Base-by-base conservation (phyloP, 495 filamentous ascomycete species). In the Pseudoneurospora amorphoporcata region DNA sequence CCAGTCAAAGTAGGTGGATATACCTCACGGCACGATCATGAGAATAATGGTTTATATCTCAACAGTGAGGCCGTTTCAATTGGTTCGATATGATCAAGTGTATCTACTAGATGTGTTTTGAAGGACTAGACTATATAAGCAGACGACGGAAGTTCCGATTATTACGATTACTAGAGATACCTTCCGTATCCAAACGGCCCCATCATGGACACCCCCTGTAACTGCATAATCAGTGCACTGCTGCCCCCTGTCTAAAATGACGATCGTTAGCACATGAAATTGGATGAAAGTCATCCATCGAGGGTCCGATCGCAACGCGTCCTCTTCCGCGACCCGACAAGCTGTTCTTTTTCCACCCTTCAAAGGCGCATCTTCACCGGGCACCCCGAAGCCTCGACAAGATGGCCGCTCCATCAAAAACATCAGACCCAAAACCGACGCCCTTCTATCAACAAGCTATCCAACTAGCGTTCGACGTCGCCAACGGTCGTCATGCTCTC, bases 401-500 rank as follows among this genome's bases (percentile, higher is more conserved):
- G 70, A 75, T 39, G 70, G 39, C 39, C 71, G 53, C 32, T 14
- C 58, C 35, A 23, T 4, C 41, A n/a, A 38, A 17, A 1, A 39
- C 53, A 43, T 42, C 77, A 76, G 72, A 39, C 72, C 41, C 70
- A 70, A 40, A 71, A 71, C 69, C 39, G 6, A 71, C 70, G 12
- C 73, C 73, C 35, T 35, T 77, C 8, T 68, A 73, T 69, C 38
- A 61, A 37, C 72, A 75, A 12, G 73, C 73, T 17, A 29, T 74
- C n/a, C 5, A 68, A 68, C 65, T 83, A 70, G 75, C 69, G 5
- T 74, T 82, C 1, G 81, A 85, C 47, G 61, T 84, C 38, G 81
- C 81, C 73, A 85, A 80, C 71, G 82, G 84, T 19, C 82, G 79
- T 16, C 80, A 81, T 72, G 32, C 70, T 3, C 74, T 86, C 29